Base-by-base conservation (phyloP, 2,329 filamentous ascomycete species). In the Aspergillus ustus region DNA sequence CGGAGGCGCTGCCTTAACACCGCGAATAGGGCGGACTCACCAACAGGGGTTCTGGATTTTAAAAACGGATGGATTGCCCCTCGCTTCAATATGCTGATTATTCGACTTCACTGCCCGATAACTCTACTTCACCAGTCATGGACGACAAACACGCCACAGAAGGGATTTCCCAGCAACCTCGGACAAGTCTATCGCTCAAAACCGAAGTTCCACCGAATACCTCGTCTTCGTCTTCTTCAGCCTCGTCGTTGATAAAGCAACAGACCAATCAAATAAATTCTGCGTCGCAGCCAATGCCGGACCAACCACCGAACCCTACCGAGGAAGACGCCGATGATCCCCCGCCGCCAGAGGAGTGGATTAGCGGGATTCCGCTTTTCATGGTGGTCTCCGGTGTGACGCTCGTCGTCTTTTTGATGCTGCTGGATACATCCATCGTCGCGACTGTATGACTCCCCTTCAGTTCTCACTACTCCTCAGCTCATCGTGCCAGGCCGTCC, bases 371-470 rank as follows among this genome's bases (percentile, higher is more conserved):
- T 13, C 49, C 54, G 29, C 62, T 71, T 4, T 40, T 63, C 20
- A 63, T 68, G 52, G 65, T 75, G n/a, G 68, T 80, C 19, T 61
- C 63, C 6, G 72, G 73, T 2, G 68, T 84, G 15, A 81, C 80
- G 0, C 63, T 81, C 3, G 78, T 77, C 7, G 75, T 77, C 15
- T 84, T 84, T 61, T 65, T 84, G 19, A 79, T 83, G 71, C 66
- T 85, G 63, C 64, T 86, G 4, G 84, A 86, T 59, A 81, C 77
- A 43, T 83, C 83, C 1, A 85, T 87, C 54, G 77, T 87, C 57
- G 75, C 79, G 8, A 86, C 84, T 4, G 84, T 77, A 58, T 7
- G 29, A 37, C 15, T 9, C 13, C 50, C 9, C 17, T n/a, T 17
- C 17, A 11, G 22, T 3, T 3, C 11, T 9, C 5, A 9, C 20